Conservation (phyloP, 2,329 filamentous ascomycete species). For the Aspergillus melleus region DNA sequence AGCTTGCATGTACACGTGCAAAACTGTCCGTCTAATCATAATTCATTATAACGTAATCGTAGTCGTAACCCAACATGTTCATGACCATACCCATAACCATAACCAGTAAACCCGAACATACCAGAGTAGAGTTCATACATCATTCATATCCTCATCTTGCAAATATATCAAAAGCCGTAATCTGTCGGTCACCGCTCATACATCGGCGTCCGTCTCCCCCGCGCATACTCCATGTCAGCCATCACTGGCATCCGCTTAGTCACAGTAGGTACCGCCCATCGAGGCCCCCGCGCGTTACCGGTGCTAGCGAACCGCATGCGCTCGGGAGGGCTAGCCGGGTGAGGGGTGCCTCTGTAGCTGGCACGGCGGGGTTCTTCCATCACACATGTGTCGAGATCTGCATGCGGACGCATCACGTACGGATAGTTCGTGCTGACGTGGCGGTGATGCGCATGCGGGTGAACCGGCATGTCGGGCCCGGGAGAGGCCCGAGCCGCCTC, state of each 20-base stretch:
- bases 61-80: too few species aligned
- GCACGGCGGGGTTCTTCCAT: slow-evolving; percentile 25
- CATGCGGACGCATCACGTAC: slow-evolving; percentile 21
- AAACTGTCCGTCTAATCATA: too few species aligned
- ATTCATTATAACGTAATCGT: too few species aligned
- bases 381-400: slow-evolving; percentile 21
- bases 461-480: slow-evolving; percentile 9
- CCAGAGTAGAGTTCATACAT: too few species aligned
- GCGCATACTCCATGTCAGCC: not conserved
- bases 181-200: slow-evolving; percentile 13
- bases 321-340: slow-evolving; percentile 4
- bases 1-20: too few species aligned
- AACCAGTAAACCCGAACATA: too few species aligned
- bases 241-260: not conserved
- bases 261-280: not conserved
- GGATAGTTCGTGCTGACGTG: slow-evolving; percentile 14
- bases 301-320: slow-evolving; percentile 3
- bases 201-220: slow-evolving; percentile 13
- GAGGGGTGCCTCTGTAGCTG: slow-evolving; percentile 20
- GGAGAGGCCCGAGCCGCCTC: slow-evolving; percentile 7
- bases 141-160: not conserved
- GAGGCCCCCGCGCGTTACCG: too few species aligned
- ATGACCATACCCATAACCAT: too few species aligned
- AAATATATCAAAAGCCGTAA: not conserved
- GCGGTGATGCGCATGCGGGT: slow-evolving; percentile 15